These are phyloP conservation scores for Penicillium macrosclerotiorum DNA, from an alignment of 495 filamentous ascomycete species.

Conservation along the genomic window DNA sequence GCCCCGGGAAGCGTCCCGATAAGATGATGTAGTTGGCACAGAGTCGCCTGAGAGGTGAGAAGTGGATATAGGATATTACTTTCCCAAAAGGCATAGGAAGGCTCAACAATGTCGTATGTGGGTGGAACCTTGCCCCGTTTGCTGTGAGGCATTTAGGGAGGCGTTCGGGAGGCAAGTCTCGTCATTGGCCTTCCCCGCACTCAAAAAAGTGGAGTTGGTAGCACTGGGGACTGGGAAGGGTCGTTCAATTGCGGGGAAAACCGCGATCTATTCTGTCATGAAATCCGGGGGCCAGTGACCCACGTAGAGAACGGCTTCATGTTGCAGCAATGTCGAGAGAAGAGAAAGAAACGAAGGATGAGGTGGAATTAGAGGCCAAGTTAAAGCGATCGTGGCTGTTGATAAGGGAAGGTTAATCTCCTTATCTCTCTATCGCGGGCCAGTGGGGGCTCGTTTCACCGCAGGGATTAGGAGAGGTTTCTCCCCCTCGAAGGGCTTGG, in stretches of 20 bases:
- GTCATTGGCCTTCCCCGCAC: conserved; percentile 1
- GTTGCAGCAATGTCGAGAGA: not conserved
- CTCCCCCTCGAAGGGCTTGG: too few relatives aligned
- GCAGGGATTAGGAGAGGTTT: too few relatives aligned
- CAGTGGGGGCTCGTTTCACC: too few relatives aligned
- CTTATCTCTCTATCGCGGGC: too few relatives aligned
- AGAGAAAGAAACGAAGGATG: not conserved
- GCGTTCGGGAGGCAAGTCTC: too few relatives aligned
- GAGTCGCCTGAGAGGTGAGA: not conserved
- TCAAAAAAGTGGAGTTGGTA: conserved; percentile 1
- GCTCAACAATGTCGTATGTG: not conserved
- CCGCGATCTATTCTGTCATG: not conserved
- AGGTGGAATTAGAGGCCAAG: not conserved
- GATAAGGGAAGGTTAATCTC: too few relatives aligned
- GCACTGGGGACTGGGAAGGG: too few relatives aligned
- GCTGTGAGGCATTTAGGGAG: conserved; percentile 2
- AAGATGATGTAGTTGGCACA: not conserved
- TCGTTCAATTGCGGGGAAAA: conserved; percentile 1
- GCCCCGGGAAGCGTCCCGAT: not conserved
- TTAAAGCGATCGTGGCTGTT: too few relatives aligned
- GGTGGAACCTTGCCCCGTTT: not conserved
- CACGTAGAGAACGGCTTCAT: conserved; percentile 1
- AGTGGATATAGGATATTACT: not conserved
- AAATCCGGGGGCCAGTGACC: not conserved
- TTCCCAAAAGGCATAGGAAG: not conserved